phyloP scores from a whole-genome alignment of 768 basidiomycete genomes.

The Termitomyces sp. region DNA sequence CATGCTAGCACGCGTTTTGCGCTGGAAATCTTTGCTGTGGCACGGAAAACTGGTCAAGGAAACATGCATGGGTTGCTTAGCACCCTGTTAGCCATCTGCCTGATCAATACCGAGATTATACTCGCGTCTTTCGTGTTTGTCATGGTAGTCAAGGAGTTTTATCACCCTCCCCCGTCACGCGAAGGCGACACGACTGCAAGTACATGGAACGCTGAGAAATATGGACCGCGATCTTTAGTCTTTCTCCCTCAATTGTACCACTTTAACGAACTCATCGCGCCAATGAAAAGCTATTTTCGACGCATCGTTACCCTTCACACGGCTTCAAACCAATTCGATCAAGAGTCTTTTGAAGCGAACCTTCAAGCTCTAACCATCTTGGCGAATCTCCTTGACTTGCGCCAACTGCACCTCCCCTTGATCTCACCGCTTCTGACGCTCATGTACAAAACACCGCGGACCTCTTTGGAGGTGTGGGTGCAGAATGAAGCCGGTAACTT shows the following conservation, averaged over 20 bases:
- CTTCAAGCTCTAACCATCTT: constrained; percentile 62
- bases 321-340: constrained; percentile 3
- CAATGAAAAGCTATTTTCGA: constrained; percentile 1
- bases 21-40: constrained; percentile 43
- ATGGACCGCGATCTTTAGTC: constrained; percentile 7
- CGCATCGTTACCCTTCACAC: not conserved
- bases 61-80: constrained; percentile 59
- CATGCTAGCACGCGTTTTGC: constrained; percentile 43
- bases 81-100: constrained; percentile 52
- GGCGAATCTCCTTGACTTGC: constrained; percentile 43
- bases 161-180: constrained; percentile 22
- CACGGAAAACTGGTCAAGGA: constrained; percentile 47
- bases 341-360: constrained; percentile 23
- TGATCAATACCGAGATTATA: constrained; percentile 76
- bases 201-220: constrained; percentile 2
- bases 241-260: not conserved
- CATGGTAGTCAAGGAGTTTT: constrained; percentile 58
- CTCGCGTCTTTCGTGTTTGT: constrained; percentile 70
- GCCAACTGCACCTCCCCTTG: constrained; percentile 37
- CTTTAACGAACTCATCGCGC: not conserved
- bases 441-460: constrained; percentile 41
- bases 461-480: constrained; percentile 33
- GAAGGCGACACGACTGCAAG: constrained; percentile 13
- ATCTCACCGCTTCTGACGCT: constrained; percentile 40
- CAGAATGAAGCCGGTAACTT: constrained; percentile 17